A percentile compares a stretch with the other conserved stretches of the same genome.
phyloP scores from a whole-genome alignment of 2,329 filamentous ascomycete species.

The Zelopaecilomyces penicillatus region DNA sequence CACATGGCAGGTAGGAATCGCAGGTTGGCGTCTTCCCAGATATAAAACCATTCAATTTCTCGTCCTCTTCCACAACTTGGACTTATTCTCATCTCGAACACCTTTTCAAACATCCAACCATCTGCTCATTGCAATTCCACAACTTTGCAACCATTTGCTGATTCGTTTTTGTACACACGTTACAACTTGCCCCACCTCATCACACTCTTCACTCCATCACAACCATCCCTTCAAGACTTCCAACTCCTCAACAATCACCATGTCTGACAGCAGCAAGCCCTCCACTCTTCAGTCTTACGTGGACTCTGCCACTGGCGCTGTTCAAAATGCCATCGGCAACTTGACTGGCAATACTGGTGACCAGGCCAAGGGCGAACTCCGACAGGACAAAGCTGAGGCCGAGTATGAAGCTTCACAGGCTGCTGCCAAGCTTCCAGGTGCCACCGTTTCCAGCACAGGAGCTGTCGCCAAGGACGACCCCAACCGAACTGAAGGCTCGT shows the following conservation, averaged over 20 bases:
- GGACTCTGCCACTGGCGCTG: slow-evolving; percentile 63
- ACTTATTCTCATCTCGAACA: no score
- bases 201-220: background rate
- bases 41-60: no score
- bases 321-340: slow-evolving; percentile 63
- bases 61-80: no score
- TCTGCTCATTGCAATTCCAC: no score
- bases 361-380: slow-evolving; percentile 54
- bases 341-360: slow-evolving; percentile 66
- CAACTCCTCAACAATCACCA: slow-evolving; percentile 8
- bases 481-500: slow-evolving; percentile 62
- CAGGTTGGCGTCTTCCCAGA: no score
- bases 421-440: slow-evolving; percentile 63
- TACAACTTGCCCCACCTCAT: no score
- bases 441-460: slow-evolving; percentile 60
- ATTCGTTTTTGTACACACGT: no score
- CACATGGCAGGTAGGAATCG: no score
- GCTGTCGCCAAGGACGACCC: slow-evolving; percentile 63
- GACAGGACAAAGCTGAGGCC: slow-evolving; percentile 55
- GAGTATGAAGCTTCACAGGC: slow-evolving; percentile 70
- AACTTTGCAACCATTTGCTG: no score
- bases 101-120: no score
- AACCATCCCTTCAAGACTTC: background rate
- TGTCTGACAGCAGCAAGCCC: slow-evolving; percentile 28
- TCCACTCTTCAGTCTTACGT: slow-evolving; percentile 75